Conservation (phyloP, 1,139 yeast species). For the Scheffersomyces cryptocercus region DNA sequence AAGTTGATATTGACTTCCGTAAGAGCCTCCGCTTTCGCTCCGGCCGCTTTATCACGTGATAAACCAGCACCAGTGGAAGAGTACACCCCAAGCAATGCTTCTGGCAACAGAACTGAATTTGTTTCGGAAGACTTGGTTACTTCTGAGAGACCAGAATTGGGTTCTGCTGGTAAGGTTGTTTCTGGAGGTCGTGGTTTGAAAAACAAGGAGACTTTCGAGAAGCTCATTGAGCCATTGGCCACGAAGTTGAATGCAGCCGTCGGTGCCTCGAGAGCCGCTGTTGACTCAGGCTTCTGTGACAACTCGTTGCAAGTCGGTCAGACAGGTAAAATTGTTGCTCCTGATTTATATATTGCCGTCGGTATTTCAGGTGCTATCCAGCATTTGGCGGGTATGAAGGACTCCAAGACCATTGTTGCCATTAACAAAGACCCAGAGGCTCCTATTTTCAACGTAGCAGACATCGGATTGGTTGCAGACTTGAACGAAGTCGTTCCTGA, state of each 20-base stretch:
- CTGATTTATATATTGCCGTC: constrained; percentile 87
- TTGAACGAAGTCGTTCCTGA: constrained; percentile 85
- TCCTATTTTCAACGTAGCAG: constrained; percentile 90
- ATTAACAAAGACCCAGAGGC: constrained; percentile 94
- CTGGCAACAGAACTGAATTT: constrained; percentile 51
- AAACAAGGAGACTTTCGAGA: constrained; percentile 83
- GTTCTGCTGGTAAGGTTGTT: constrained; percentile 77
- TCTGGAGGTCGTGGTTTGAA: constrained; percentile 95
- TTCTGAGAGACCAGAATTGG: constrained; percentile 89
- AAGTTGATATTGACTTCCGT: constrained; percentile 67
- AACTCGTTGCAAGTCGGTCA: constrained; percentile 98
- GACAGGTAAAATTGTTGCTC: constrained; percentile 97
- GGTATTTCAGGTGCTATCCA: constrained; percentile 98
- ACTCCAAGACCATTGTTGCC: constrained; percentile 89
- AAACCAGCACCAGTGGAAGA: constrained; percentile 53
- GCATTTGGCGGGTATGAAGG: constrained; percentile 98
- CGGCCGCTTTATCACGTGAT: constrained; percentile 44
- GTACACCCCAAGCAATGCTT: constrained; percentile 32
- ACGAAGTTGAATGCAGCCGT: constrained; percentile 85
- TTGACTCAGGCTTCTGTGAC: constrained; percentile 93
- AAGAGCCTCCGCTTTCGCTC: constrained; percentile 82
- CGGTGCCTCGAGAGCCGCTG: constrained; percentile 98
- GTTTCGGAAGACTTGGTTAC: constrained; percentile 71
- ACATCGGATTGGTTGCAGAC: constrained; percentile 87
- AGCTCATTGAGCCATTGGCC: constrained; percentile 80